These are phyloP conservation scores for Scenedesmus sp. DNA, from an alignment of 163 green algal genomes.

Conservation along the genomic window DNA sequence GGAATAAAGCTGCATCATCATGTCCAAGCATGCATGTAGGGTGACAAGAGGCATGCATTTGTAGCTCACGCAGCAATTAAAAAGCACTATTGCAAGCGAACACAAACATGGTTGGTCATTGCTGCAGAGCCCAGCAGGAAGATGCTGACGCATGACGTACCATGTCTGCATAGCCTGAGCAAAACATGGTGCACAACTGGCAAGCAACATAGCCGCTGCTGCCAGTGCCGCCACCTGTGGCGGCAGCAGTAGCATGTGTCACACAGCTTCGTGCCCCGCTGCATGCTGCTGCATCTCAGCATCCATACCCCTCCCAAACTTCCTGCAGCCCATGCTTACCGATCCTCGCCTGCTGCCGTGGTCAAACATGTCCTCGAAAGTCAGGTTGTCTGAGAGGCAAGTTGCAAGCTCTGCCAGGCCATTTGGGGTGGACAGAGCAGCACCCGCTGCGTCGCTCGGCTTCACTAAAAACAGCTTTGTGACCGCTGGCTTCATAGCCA, in stretches of 20 bases:
- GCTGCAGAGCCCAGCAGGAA: not conserved
- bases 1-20: not conserved
- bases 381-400: constrained; percentile 34
- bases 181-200: not conserved
- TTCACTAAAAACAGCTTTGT: not conserved
- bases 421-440: constrained; percentile 29
- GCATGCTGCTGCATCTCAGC: not conserved
- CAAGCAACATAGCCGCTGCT: not conserved
- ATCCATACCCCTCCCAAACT: not conserved
- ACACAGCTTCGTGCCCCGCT: not conserved
- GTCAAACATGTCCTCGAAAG: constrained; percentile 52
- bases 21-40: not conserved
- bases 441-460: not conserved
- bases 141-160: not conserved
- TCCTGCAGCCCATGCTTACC: not conserved
- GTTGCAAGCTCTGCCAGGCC: constrained; percentile 47
- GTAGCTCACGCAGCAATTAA: too few relatives aligned
- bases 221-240: not conserved
- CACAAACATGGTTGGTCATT: not conserved
- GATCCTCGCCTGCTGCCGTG: constrained; percentile 44
- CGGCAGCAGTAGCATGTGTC: too few relatives aligned
- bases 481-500: not conserved
- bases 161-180: not conserved
- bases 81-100: not conserved
- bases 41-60: too few relatives aligned